phyloP scores from a whole-genome alignment of 2,329 filamentous ascomycete genomes.

The Magnaporthales sp. region DNA sequence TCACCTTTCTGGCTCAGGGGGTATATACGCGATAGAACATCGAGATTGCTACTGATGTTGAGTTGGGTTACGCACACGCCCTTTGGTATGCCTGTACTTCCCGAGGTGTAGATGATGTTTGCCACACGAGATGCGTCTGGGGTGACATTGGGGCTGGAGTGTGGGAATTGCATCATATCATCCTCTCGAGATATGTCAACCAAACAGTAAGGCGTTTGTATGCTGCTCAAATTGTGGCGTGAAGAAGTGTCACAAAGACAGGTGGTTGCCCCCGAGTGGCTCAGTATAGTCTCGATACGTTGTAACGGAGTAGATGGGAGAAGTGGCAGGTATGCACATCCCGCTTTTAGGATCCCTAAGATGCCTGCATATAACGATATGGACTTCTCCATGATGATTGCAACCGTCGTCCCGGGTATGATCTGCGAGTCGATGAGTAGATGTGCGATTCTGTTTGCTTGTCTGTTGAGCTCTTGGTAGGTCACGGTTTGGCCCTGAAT shows the following conservation, averaged over 20 bases:
- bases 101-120: conserved; percentile 78
- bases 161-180: not conserved
- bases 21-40: conserved; percentile 57
- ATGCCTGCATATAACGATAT: conserved; percentile 64
- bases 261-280: conserved; percentile 42
- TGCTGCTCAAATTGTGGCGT: conserved; percentile 7
- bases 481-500: conserved; percentile 38
- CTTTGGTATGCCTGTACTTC: conserved; percentile 73
- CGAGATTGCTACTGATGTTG: conserved; percentile 71
- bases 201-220: conserved; percentile 8
- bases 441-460: conserved; percentile 55
- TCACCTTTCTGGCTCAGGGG: conserved; percentile 31
- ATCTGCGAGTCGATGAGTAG: conserved; percentile 39
- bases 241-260: conserved; percentile 32
- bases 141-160: conserved; percentile 22
- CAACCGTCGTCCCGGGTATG: conserved; percentile 49
- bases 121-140: conserved; percentile 45
- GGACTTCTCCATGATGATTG: conserved; percentile 72
- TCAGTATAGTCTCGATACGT: conserved; percentile 52
- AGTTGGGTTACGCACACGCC: conserved; percentile 69
- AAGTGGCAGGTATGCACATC: conserved; percentile 73
- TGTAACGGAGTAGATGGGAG: conserved; percentile 60
- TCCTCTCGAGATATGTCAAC: conserved; percentile 4
- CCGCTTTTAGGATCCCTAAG: conserved; percentile 64
- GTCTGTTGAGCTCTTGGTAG: conserved; percentile 55